phyloP scores from a whole-genome alignment of 2,329 filamentous ascomycete genomes.

The Trichophyton benhamiae region DNA sequence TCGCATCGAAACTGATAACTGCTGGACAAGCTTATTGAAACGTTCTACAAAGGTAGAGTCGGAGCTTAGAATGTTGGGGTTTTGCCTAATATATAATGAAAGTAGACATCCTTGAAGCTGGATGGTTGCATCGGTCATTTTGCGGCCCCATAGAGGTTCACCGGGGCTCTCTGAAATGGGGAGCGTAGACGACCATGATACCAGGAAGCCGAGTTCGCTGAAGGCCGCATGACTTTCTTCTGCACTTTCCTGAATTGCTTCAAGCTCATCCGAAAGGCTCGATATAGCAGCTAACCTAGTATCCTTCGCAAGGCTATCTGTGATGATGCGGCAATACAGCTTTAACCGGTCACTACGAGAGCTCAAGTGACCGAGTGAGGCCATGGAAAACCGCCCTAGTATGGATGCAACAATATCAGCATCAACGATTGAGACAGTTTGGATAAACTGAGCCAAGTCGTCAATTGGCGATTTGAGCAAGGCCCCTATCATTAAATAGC shows the following conservation, averaged over 20 bases:
- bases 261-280: conserved; percentile 25
- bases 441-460: not conserved
- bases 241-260: conserved; percentile 17
- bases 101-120: conserved; percentile 29
- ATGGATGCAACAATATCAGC: conserved; percentile 25
- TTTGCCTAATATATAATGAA: conserved; percentile 15
- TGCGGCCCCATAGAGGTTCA: conserved; percentile 23
- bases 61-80: not conserved
- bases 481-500: not conserved
- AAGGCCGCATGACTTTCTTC: conserved; percentile 1
- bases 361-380: conserved; percentile 15
- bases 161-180: conserved; percentile 13
- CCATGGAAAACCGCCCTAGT: conserved; percentile 21
- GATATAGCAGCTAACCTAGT: conserved; percentile 22
- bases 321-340: conserved; percentile 24
- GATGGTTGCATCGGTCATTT: conserved; percentile 26
- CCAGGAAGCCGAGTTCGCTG: conserved; percentile 17
- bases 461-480: not conserved
- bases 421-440: conserved; percentile 4
- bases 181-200: not conserved
- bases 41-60: not conserved
- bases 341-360: conserved; percentile 18
- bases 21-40: conserved; percentile 23
- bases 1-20: conserved; percentile 27
- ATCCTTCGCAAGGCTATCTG: conserved; percentile 16